A percentile compares a stretch with the other conserved stretches of the same genome.
Evolutionary conservation across 2,329 filamentous ascomycete genomes (phyloP).

Genomic region (Xylariaceae sp.): DNA sequence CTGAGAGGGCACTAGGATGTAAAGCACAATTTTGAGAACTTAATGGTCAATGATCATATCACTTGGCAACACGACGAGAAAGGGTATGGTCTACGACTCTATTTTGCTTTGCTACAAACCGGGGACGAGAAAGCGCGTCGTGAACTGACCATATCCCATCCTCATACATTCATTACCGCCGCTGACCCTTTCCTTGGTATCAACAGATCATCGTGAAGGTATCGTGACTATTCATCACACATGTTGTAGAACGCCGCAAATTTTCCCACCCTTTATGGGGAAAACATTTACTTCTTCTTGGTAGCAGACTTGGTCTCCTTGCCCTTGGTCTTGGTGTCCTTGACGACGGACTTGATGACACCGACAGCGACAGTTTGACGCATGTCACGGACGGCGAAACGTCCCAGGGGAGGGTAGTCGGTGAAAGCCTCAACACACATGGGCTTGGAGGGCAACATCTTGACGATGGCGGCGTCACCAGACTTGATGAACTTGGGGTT

Average conservation of each 20-base stretch:
- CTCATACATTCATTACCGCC: conserved; percentile 39
- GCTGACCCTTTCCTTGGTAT: conserved; percentile 38
- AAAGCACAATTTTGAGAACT: too few relatives aligned
- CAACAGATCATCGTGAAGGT: conserved; percentile 38
- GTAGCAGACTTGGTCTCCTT: conserved; percentile 71
- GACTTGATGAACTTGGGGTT: conserved; percentile 99
- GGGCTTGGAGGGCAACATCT: conserved; percentile 99
- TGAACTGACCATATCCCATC: conserved; percentile 35
- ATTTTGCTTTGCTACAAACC: conserved; percentile 39
- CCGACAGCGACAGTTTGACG: conserved; percentile 83
- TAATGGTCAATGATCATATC: conserved; percentile 19
- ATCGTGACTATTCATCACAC: conserved; percentile 5
- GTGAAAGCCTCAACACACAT: conserved; percentile 99
- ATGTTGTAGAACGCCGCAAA: too few relatives aligned
- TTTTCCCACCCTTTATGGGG: too few relatives aligned
- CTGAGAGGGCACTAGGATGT: too few relatives aligned
- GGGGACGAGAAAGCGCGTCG: conserved; percentile 40
- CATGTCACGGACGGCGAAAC: conserved; percentile 99
- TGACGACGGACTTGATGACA: conserved; percentile 87
- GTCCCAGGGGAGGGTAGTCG: conserved; percentile 97
- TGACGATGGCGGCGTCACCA: conserved; percentile 99
- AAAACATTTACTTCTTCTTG: conserved; percentile 63
- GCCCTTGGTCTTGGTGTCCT: conserved; percentile 50
- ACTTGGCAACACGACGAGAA: conserved; percentile 5
- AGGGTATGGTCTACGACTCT: neutral